Conservation (phyloP, 352 stramenopile genomes). For the Phytophthora litchii region DNA sequence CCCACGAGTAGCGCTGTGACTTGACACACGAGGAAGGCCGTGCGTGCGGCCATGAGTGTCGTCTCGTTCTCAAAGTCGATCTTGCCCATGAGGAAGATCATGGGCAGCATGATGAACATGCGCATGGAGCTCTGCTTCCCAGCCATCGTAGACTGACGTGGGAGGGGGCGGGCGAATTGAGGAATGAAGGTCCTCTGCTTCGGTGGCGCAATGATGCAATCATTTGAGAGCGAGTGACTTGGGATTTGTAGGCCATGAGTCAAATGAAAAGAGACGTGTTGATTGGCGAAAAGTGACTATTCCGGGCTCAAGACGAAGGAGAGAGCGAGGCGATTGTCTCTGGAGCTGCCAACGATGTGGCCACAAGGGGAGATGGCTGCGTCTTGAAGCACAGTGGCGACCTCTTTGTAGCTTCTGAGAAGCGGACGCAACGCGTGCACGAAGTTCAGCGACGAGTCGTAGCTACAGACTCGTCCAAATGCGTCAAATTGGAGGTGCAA, state of each 20-base stretch:
- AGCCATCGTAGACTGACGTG: conserved; percentile 31
- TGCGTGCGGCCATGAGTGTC: conserved; percentile 69
- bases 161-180: neutral
- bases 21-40: conserved; percentile 70
- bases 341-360: conserved; percentile 7
- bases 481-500: conserved; percentile 24
- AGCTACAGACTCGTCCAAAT: conserved; percentile 6
- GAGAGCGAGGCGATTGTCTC: conserved; percentile 8
- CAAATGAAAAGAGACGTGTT: neutral
- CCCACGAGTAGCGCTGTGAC: conserved; percentile 61
- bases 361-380: conserved; percentile 24
- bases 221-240: neutral
- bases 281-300: conserved; percentile 12
- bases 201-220: conserved; percentile 8
- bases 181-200: conserved; percentile 6
- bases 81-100: conserved; percentile 89
- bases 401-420: conserved; percentile 20
- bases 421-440: conserved; percentile 20
- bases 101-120: conserved; percentile 85
- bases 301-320: conserved; percentile 19
- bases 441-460: conserved; percentile 17
- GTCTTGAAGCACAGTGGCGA: conserved; percentile 22
- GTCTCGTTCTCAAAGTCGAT: conserved; percentile 82
- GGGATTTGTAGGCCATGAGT: conserved; percentile 3
- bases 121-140: conserved; percentile 76